These are phyloP conservation scores for Lentinula boryana DNA, from an alignment of 768 basidiomycete genomes.

Conservation along the genomic window DNA sequence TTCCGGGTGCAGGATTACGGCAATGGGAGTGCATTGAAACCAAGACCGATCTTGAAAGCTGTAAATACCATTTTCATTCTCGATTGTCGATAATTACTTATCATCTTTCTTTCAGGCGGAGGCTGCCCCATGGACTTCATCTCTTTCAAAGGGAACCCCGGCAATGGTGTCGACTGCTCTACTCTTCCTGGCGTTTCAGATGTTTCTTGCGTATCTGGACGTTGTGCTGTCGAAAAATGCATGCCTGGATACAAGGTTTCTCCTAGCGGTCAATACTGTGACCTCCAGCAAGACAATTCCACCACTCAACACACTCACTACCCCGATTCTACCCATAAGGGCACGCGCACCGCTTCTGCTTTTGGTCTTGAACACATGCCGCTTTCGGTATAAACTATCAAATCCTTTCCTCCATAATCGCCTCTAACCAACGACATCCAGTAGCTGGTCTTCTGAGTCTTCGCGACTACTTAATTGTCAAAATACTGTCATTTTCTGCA, in stretches of 20 bases:
- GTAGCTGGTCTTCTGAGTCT: no score
- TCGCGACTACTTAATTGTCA: no score
- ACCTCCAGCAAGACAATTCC: neutral
- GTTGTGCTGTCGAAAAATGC: slow-evolving; percentile 28
- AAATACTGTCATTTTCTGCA: no score
- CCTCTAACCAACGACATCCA: no score
- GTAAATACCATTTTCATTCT: slow-evolving; percentile 18
- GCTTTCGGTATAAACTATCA: neutral
- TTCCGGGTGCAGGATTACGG: slow-evolving; percentile 18
- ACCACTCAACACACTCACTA: neutral
- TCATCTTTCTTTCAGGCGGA: slow-evolving; percentile 19
- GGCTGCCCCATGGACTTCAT: slow-evolving; percentile 25
- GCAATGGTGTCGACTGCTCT: slow-evolving; percentile 27
- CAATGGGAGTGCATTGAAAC: slow-evolving; percentile 33
- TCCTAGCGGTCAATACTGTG: slow-evolving; percentile 6
- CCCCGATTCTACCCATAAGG: neutral
- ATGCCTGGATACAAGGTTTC: slow-evolving; percentile 20
- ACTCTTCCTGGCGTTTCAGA: slow-evolving; percentile 29
- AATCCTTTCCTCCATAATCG: neutral
- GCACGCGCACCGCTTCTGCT: neutral
- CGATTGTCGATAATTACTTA: neutral
- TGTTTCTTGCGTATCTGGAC: slow-evolving; percentile 26
- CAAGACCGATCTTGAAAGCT: slow-evolving; percentile 27
- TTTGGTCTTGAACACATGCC: neutral
- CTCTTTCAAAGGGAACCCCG: slow-evolving; percentile 13